Evolutionary conservation across 805 yeast genomes (phyloP), one percentile per base, ranked within the genome.

Genomic region (Grigorovia humatica): DNA sequence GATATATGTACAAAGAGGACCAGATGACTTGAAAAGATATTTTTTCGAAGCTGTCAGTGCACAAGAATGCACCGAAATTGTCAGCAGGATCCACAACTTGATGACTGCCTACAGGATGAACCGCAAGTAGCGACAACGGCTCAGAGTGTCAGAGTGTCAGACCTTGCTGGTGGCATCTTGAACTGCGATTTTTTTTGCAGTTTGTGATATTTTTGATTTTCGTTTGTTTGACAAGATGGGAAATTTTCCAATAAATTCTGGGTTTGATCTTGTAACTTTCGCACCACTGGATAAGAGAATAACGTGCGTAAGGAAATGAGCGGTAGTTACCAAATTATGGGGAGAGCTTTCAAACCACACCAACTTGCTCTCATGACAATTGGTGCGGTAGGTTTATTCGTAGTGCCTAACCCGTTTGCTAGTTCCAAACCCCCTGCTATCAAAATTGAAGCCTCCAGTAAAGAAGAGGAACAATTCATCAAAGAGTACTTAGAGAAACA

Each of bases 381-480:
- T 62, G 82, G 85, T 57, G 69, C 83, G 35, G 83, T 87, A 49
- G 79, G 78, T 43, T 74, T 81, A 47, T 69, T 81, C 51, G 81
- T 78, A 54, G 69, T 75, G 48, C 93, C 93, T 67, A 85, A 87
- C 70, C 88, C 90, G 70, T 82, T 70, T 51, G 61, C 68, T 48
- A 71, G 81, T 27, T 74, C 78, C 57, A 75, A 81, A 58, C 78
- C 83, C 62, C 74, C 77, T 55, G 75, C 73, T 60, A 89, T 93
- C 46, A 74, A 82, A 43, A 78, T 88, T 69, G 79, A 80, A 57
- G 95, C 96, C 57, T 70, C 81, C 52, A 79, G 89, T 48, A 81
- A 88, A 60, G 97, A 88, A 65, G 97, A 90, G 75, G 95, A 87
- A 70, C 82, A 84, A 70, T 90, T 85, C 74, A 83, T 90, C 64